Evolutionary conservation across 208 protist genomes (phyloP).

Genomic region (Trypanosoma mega): DNA sequence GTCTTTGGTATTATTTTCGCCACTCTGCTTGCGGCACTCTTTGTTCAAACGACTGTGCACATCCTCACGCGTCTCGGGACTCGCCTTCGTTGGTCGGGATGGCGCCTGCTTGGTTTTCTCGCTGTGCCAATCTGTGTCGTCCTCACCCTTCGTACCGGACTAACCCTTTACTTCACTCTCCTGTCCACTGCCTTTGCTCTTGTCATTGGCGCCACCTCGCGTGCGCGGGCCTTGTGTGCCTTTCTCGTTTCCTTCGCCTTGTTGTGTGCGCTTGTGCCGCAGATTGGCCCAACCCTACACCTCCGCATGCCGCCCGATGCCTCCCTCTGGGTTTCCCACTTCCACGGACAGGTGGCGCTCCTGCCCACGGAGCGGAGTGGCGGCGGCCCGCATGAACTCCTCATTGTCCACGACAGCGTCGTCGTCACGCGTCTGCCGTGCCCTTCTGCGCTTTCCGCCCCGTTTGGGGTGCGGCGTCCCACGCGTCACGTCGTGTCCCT

Average conservation of each 20-base stretch:
- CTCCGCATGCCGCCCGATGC: conserved; percentile 12
- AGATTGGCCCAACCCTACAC: conserved; percentile 17
- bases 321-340: conserved; percentile 24
- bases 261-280: not conserved
- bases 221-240: not conserved
- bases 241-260: conserved; percentile 25
- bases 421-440: conserved; percentile 16
- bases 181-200: conserved; percentile 1
- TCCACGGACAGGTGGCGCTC: conserved; percentile 30
- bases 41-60: conserved; percentile 5
- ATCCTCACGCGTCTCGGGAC: not conserved
- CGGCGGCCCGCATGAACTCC: not conserved
- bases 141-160: conserved; percentile 15
- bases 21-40: conserved; percentile 1
- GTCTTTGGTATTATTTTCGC: conserved; percentile 5
- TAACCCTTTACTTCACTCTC: conserved; percentile 7
- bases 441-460: not conserved
- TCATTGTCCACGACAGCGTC: conserved; percentile 14
- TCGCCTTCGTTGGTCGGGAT: conserved; percentile 1
- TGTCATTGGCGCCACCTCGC: conserved; percentile 3
- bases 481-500: conserved; percentile 20
- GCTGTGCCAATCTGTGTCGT: conserved; percentile 10
- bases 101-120: conserved; percentile 17
- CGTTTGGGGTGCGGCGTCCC: not conserved
- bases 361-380: conserved; percentile 15